Evolutionary conservation across 2,329 filamentous ascomycete genomes (phyloP).

Genomic region (Microsporum audouinii): DNA sequence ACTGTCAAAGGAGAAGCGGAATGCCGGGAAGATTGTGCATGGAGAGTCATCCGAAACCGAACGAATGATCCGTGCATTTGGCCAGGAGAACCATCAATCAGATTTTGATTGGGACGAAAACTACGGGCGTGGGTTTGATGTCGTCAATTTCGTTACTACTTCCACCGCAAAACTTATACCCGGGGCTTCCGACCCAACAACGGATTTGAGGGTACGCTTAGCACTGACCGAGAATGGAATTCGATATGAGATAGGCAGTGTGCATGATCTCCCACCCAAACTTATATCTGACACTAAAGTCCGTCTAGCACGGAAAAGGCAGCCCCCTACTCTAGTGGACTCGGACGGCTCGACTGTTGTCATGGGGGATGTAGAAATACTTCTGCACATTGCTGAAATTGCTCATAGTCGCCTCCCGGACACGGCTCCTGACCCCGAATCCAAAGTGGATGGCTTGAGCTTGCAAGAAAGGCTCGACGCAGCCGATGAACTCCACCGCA

Average conservation of each 20-base stretch:
- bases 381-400: constrained; percentile 22
- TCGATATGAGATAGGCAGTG: constrained; percentile 22
- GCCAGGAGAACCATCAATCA: constrained; percentile 64
- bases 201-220: constrained; percentile 30
- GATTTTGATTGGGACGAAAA: constrained; percentile 60
- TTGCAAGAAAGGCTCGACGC: constrained; percentile 19
- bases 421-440: constrained; percentile 11
- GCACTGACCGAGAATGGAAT: constrained; percentile 30
- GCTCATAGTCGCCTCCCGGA: constrained; percentile 4
- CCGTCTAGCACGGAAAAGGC: neutral
- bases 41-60: constrained; percentile 54
- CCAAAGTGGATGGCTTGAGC: constrained; percentile 20
- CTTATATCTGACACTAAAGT: neutral
- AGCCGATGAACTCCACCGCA: neutral
- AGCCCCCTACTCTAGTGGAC: constrained; percentile 13
- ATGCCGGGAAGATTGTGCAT: constrained; percentile 55
- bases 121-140: constrained; percentile 77
- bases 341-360: constrained; percentile 20
- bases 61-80: constrained; percentile 64
- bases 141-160: constrained; percentile 42
- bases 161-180: constrained; percentile 22
- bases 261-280: constrained; percentile 3
- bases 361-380: constrained; percentile 24
- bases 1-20: constrained; percentile 49
- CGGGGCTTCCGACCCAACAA: constrained; percentile 22